Evolutionary conservation across 2,329 filamentous ascomycete genomes (phyloP).

Genomic region (Ceratocystis cacaofunesta): DNA sequence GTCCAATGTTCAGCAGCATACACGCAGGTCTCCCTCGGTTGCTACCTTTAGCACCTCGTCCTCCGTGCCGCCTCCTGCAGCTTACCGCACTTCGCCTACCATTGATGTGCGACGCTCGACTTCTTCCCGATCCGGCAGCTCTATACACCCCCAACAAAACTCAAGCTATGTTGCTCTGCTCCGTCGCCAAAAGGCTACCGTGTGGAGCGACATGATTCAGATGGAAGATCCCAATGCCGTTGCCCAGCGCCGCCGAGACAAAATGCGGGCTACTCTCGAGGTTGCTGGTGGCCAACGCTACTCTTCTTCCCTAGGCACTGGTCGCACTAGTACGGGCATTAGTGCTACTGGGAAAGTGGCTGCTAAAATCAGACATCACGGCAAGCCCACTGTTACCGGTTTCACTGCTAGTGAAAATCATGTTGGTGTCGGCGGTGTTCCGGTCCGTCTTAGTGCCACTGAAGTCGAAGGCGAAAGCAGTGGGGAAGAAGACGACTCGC

Average conservation of each 20-base stretch:
- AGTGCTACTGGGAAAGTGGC: constrained; percentile 50
- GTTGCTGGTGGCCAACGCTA: constrained; percentile 47
- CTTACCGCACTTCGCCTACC: constrained; percentile 40
- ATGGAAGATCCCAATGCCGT: constrained; percentile 74
- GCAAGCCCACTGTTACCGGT: constrained; percentile 61
- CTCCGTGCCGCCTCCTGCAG: constrained; percentile 46
- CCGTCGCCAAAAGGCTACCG: constrained; percentile 90
- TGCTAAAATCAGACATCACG: constrained; percentile 79
- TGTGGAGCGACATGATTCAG: constrained; percentile 93
- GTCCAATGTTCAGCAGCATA: constrained; percentile 25
- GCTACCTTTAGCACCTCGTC: constrained; percentile 56
- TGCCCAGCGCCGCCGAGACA: constrained; percentile 74
- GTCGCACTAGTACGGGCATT: constrained; percentile 47
- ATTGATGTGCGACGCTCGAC: constrained; percentile 58
- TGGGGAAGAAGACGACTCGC: constrained; percentile 50
- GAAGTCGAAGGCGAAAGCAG: constrained; percentile 84
- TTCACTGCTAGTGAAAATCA: constrained; percentile 68
- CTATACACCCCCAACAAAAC: constrained; percentile 28
- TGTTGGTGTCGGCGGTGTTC: constrained; percentile 62
- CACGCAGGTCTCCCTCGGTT: constrained; percentile 47
- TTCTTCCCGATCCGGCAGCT: constrained; percentile 57
- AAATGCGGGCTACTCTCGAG: constrained; percentile 71
- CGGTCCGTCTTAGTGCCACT: constrained; percentile 81
- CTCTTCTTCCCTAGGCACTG: constrained; percentile 29
- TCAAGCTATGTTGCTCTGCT: constrained; percentile 90